Conservation (phyloP, 2,329 filamentous ascomycete species). For the Camillea tinctor region DNA sequence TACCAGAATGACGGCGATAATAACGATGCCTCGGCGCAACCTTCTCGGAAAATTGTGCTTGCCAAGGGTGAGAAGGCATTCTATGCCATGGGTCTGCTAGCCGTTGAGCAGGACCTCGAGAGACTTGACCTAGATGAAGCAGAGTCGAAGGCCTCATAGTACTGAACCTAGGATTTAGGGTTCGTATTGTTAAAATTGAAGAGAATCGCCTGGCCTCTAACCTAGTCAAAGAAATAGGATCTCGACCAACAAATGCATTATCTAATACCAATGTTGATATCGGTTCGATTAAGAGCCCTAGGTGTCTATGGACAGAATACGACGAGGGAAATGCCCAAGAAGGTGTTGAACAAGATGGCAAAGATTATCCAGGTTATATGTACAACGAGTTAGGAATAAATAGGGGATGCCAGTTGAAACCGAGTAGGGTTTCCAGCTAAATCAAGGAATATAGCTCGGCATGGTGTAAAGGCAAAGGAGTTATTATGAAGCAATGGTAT, state of each 20-base stretch:
- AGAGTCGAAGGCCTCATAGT: constrained; percentile 10
- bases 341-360: too few species aligned
- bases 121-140: constrained; percentile 54
- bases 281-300: too few species aligned
- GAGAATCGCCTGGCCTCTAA: too few species aligned
- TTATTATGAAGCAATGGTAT: too few species aligned
- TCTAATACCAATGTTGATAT: too few species aligned
- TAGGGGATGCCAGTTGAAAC: not conserved
- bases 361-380: not conserved
- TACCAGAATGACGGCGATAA: not conserved
- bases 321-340: too few species aligned
- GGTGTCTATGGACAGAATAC: too few species aligned
- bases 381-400: not conserved
- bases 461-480: too few species aligned
- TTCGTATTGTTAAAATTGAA: not conserved
- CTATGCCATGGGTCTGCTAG: constrained; percentile 76
- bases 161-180: not conserved
- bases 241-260: too few species aligned
- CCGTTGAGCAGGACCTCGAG: constrained; percentile 73
- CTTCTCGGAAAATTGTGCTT: constrained; percentile 49
- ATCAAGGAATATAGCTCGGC: not conserved
- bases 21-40: not conserved
- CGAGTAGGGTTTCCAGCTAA: not conserved
- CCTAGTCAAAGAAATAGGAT: too few species aligned
- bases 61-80: constrained; percentile 62